phyloP scores from a whole-genome alignment of 805 yeast species.

The Monosporozyma servazzii region DNA sequence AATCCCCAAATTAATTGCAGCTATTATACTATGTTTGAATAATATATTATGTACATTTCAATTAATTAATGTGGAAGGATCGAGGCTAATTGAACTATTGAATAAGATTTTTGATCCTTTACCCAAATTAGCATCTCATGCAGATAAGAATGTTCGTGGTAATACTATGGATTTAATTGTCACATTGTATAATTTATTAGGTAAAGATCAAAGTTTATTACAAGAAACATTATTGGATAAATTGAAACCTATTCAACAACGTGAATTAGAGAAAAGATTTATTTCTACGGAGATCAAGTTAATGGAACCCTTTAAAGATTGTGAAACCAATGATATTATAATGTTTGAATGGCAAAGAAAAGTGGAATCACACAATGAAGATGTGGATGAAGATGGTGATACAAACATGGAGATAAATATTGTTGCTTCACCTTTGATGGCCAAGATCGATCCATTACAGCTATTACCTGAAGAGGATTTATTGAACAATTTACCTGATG shows the following conservation, averaged over 20 bases:
- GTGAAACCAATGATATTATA: conserved; percentile 21
- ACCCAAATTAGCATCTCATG: conserved; percentile 69
- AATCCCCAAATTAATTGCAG: conserved; percentile 71
- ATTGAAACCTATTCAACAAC: conserved; percentile 86
- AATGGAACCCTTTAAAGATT: background rate
- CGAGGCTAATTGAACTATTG: conserved; percentile 1
- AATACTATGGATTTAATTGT: conserved; percentile 65
- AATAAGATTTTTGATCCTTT: conserved; percentile 44
- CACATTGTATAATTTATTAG: conserved; percentile 66
- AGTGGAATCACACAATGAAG: background rate
- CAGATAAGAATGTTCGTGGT: conserved; percentile 77
- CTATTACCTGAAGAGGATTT: conserved; percentile 63
- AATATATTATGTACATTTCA: conserved; percentile 39
- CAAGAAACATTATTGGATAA: conserved; percentile 53
- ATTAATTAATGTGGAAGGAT: conserved; percentile 10
- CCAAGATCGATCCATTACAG: conserved; percentile 55
- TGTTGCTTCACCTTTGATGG: background rate
- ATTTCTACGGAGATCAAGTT: conserved; percentile 19
- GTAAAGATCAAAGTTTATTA: conserved; percentile 38
- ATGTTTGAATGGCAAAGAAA: conserved; percentile 14
- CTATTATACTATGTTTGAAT: conserved; percentile 47
- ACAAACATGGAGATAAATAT: conserved; percentile 24
- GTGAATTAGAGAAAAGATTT: conserved; percentile 66
- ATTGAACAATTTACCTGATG: conserved; percentile 53
- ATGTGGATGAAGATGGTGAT: conserved; percentile 33